Evolutionary conservation across 1,284 basidiomycete species (phyloP).

Genomic region (Coniferiporia weirii): DNA sequence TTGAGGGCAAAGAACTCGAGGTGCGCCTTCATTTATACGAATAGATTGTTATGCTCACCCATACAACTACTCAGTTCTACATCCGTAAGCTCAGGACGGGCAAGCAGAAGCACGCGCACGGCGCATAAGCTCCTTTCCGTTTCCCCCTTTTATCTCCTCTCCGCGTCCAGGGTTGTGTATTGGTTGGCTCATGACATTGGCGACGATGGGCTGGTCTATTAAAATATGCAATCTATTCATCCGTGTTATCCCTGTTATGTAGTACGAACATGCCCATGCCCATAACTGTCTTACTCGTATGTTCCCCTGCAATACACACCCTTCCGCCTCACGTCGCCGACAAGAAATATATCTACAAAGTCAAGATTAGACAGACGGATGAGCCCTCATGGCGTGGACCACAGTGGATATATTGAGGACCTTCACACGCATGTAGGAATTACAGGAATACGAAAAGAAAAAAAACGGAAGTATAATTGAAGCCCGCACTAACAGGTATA

Average conservation of each 20-base stretch:
- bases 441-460: background rate
- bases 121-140: constrained; percentile 30
- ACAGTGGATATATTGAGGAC: no score
- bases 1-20: constrained; percentile 96
- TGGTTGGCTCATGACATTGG: background rate
- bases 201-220: background rate
- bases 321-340: background rate
- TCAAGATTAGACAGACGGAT: no score
- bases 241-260: constrained; percentile 11
- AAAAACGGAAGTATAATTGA: background rate
- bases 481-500: background rate
- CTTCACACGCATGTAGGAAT: background rate
- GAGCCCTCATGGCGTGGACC: no score
- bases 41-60: constrained; percentile 38
- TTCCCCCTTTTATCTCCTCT: background rate
- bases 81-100: constrained; percentile 85
- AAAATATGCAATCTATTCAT: constrained; percentile 8
- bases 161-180: constrained; percentile 2
- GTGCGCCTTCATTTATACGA: constrained; percentile 38
- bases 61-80: constrained; percentile 91
- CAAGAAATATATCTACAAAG: background rate
- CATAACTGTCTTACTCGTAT: background rate
- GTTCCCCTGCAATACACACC: constrained; percentile 1
- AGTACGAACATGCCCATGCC: constrained; percentile 10
- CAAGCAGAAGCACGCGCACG: constrained; percentile 88